Evolutionary conservation across 768 basidiomycete species (phyloP).

Genomic region (Trametes coccinea): DNA sequence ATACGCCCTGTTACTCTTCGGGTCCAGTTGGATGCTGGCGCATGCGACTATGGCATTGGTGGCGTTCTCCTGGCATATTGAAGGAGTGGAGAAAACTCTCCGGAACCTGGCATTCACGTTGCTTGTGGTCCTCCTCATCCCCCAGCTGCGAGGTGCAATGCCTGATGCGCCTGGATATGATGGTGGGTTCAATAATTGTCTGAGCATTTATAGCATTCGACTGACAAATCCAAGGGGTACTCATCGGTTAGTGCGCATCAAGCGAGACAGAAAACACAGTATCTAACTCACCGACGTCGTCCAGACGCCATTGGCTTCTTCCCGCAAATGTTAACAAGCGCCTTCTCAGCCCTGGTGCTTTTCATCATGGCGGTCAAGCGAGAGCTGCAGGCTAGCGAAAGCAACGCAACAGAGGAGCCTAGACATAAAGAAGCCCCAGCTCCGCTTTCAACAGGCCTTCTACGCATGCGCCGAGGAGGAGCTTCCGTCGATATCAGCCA

Average conservation of each 20-base stretch:
- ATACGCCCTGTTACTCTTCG: conserved; percentile 48
- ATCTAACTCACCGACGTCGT: not conserved
- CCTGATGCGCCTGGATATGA: conserved; percentile 58
- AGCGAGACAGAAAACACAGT: not conserved
- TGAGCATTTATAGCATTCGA: not conserved
- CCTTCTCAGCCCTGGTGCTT: conserved; percentile 42
- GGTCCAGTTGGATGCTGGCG: conserved; percentile 53
- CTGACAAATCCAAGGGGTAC: conserved; percentile 38
- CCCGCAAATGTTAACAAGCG: conserved; percentile 55
- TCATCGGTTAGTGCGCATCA: conserved; percentile 42
- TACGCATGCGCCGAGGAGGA: conserved; percentile 25
- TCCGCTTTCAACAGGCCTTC: conserved; percentile 24
- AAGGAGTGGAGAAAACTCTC: conserved; percentile 34
- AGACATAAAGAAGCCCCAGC: conserved; percentile 22
- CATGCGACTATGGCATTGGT: conserved; percentile 51
- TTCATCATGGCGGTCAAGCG: conserved; percentile 44
- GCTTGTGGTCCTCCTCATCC: conserved; percentile 47
- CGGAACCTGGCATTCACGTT: conserved; percentile 43
- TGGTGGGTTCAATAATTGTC: conserved; percentile 27
- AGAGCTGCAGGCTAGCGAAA: conserved; percentile 33
- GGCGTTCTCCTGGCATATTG: conserved; percentile 41
- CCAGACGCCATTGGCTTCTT: conserved; percentile 58
- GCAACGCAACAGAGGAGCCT: not conserved
- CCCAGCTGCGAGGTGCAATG: conserved; percentile 54
- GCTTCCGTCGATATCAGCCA: conserved; percentile 30